Conservation (phyloP, 1,139 yeast species). For the Blastobotrys serpentis region DNA sequence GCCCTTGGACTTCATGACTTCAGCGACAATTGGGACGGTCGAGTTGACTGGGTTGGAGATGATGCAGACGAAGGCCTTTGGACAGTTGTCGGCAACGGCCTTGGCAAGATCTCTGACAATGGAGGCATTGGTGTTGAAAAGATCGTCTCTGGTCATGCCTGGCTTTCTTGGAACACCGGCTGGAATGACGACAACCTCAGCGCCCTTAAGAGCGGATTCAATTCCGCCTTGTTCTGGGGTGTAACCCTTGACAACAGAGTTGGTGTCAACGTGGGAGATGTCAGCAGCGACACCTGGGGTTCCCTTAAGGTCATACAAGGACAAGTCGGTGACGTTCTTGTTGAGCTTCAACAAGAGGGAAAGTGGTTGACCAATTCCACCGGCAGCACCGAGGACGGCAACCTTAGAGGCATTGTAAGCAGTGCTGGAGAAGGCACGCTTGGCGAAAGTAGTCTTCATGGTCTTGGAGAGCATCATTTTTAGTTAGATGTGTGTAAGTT, state of each 20-base stretch:
- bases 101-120: slow-evolving; percentile 82
- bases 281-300: slow-evolving; percentile 94
- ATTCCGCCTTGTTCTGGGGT: slow-evolving; percentile 64
- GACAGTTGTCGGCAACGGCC: slow-evolving; percentile 71
- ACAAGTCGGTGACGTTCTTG: slow-evolving; percentile 57
- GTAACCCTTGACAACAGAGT: slow-evolving; percentile 66
- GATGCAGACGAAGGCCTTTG: slow-evolving; percentile 71
- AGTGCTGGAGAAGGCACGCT: slow-evolving; percentile 68
- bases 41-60: slow-evolving; percentile 97
- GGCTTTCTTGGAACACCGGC: slow-evolving; percentile 99
- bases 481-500: background rate
- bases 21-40: slow-evolving; percentile 89
- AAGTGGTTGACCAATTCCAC: slow-evolving; percentile 85
- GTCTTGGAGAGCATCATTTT: slow-evolving; percentile 21
- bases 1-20: slow-evolving; percentile 72
- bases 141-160: slow-evolving; percentile 96
- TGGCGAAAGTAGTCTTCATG: slow-evolving; percentile 20
- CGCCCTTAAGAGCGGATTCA: slow-evolving; percentile 58
- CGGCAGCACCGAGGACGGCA: slow-evolving; percentile 45
- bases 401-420: slow-evolving; percentile 46
- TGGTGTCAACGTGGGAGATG: slow-evolving; percentile 84
- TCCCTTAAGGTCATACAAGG: slow-evolving; percentile 85
- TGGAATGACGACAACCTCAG: slow-evolving; percentile 83
- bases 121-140: slow-evolving; percentile 89
- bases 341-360: slow-evolving; percentile 76